Conservation (phyloP, 2,329 filamentous ascomycete genomes). For the Scedosporium minutisporum region DNA sequence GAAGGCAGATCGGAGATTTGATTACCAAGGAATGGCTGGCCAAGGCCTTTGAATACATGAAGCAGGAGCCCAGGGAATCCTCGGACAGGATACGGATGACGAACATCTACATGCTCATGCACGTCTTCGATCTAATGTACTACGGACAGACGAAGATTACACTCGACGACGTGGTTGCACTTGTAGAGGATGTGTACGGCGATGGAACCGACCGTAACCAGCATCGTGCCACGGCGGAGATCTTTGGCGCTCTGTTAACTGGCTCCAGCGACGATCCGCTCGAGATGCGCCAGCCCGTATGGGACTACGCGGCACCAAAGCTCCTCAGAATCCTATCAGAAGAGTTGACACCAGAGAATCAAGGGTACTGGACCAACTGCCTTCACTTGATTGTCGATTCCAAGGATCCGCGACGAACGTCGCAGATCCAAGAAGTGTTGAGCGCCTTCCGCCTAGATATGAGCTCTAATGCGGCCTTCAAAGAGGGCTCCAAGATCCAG, state of each 20-base stretch:
- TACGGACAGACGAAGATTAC: constrained; percentile 67
- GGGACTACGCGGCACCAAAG: constrained; percentile 85
- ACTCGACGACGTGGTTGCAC: constrained; percentile 78
- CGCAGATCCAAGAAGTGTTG: constrained; percentile 76
- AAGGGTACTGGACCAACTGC: constrained; percentile 90
- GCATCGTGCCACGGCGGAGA: constrained; percentile 90
- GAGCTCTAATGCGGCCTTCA: constrained; percentile 93
- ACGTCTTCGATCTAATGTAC: constrained; percentile 83
- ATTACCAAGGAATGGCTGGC: constrained; percentile 79
- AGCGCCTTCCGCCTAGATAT: constrained; percentile 85
- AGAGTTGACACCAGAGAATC: constrained; percentile 86
- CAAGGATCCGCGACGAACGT: constrained; percentile 79
- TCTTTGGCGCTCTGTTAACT: constrained; percentile 74
- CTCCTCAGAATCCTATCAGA: constrained; percentile 81
- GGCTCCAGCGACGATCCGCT: constrained; percentile 70
- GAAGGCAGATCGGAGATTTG: constrained; percentile 69
- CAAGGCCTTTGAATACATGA: constrained; percentile 84
- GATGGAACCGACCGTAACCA: constrained; percentile 97
- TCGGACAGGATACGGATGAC: constrained; percentile 85
- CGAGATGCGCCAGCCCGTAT: constrained; percentile 65
- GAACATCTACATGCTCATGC: constrained; percentile 76
- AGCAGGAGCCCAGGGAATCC: constrained; percentile 84
- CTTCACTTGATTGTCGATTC: constrained; percentile 80
- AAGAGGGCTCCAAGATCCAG: constrained; percentile 93
- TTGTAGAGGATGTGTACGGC: constrained; percentile 68